Base-by-base conservation (phyloP, 2,329 filamentous ascomycete genomes). In the Xylaria sp. region DNA sequence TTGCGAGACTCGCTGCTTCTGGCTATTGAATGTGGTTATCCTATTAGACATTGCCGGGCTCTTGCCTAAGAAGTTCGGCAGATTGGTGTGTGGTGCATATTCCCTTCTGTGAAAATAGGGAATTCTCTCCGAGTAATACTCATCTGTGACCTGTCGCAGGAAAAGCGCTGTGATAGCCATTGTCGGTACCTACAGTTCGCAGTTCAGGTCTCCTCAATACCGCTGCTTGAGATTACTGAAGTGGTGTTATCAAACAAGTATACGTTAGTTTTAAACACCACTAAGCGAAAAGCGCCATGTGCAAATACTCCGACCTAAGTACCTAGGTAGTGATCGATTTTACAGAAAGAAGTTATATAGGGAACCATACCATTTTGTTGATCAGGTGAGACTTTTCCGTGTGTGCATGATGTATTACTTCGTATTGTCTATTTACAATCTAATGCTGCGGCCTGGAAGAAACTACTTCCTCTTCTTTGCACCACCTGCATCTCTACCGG, bases 401-500 rank as follows among this genome's bases (percentile, higher is more conserved):
- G 41, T 7, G 2, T 68, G 56, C 57, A 10, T 48, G 43, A 6
- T 48, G 8, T n/a, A 52, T 61, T 64, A 46, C 12, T 55, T 49
- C 33, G 62, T 65, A 64, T 62, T 56, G 6, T 43, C 43, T 46
- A 64, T 33, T 18, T 55, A 46, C 23, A 60, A 15, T 25, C 1
- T n/a, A 49, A 60, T 8, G 55, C 31, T 33, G 31, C 31, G 12
- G n/a, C n/a, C 3, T 2, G 41, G 3, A 25, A 13, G 13, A 3
- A 6, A 31, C 71, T 78, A 85, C 78, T 83, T 86, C 71, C 85
- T 80, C 79, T 86, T 86, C 64, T 80, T 85, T 7, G 82, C 83
- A 67, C 82, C 82, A 46, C 83, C 83, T 58, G 82, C 83, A 69
- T 86, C 83, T 7, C 83, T 80, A 33, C 88, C 88, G 2, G 83